Evolutionary conservation across 371 early-diverging fungal genomes (phyloP).

Genomic region (Agmasoma carcini): DNA sequence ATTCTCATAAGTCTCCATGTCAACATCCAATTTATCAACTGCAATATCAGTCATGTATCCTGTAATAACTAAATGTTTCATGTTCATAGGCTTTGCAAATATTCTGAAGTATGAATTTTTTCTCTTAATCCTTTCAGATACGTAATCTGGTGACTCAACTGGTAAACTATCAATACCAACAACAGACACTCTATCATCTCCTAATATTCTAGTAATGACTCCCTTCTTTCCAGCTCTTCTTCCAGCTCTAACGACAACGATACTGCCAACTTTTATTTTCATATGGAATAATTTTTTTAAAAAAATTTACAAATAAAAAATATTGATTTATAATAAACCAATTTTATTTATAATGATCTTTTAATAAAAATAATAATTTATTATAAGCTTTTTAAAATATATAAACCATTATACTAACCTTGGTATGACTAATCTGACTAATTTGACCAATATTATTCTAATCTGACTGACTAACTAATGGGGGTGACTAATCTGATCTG

Average conservation of each 20-base stretch:
- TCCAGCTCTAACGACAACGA: constrained; percentile 40
- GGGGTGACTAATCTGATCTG: no score
- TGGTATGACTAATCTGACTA: no score
- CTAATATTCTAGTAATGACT: constrained; percentile 39
- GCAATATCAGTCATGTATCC: constrained; percentile 49
- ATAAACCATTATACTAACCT: no score
- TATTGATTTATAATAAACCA: background rate
- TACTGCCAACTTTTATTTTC: constrained; percentile 40
- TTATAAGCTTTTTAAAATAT: no score
- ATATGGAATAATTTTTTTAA: constrained; percentile 25
- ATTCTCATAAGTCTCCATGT: constrained; percentile 18
- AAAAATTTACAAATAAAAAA: background rate
- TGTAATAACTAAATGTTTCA: constrained; percentile 49
- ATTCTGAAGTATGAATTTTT: constrained; percentile 33
- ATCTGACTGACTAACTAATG: no score
- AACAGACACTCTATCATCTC: constrained; percentile 32
- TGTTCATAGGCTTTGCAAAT: constrained; percentile 49
- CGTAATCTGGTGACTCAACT: constrained; percentile 34
- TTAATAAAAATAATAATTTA: no score
- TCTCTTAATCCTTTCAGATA: constrained; percentile 43
- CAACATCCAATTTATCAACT: constrained; percentile 17
- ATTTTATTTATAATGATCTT: no score
- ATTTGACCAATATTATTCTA: no score
- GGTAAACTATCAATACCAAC: constrained; percentile 48
- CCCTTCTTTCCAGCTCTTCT: constrained; percentile 51